phyloP scores from a whole-genome alignment of 768 basidiomycete species.

The Agrocybe chaxingu region DNA sequence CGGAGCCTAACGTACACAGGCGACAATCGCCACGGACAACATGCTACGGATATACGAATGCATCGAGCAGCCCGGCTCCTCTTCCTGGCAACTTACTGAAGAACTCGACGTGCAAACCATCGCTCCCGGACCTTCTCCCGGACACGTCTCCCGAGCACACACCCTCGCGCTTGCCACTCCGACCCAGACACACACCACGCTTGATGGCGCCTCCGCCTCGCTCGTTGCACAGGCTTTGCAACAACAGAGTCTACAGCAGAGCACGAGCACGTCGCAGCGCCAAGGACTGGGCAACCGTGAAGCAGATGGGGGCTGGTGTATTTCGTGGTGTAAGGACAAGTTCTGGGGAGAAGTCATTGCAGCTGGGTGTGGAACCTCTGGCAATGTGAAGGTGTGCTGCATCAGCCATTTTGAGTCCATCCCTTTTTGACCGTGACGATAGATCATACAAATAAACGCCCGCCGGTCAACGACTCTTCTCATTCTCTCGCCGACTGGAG shows the following conservation, averaged over 20 bases:
- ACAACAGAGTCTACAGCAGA: constrained; percentile 20
- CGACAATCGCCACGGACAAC: constrained; percentile 86
- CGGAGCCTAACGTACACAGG: constrained; percentile 41
- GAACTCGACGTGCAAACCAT: constrained; percentile 72
- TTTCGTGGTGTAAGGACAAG: constrained; percentile 94
- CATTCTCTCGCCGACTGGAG: constrained; percentile 30
- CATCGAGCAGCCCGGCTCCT: constrained; percentile 68
- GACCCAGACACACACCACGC: constrained; percentile 55
- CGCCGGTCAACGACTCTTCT: constrained; percentile 66
- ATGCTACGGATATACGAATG: constrained; percentile 88
- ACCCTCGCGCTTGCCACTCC: constrained; percentile 68
- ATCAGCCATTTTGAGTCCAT: background rate
- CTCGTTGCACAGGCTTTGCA: constrained; percentile 59
- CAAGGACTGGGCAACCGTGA: constrained; percentile 62
- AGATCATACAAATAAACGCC: constrained; percentile 77
- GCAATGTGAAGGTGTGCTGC: constrained; percentile 66
- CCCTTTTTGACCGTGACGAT: background rate
- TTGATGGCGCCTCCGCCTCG: constrained; percentile 56
- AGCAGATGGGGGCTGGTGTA: constrained; percentile 88
- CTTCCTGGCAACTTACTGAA: constrained; percentile 73
- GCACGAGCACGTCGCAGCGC: constrained; percentile 21
- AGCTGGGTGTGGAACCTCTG: constrained; percentile 66
- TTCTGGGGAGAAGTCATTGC: constrained; percentile 95
- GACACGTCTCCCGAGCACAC: constrained; percentile 41
- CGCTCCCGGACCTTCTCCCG: constrained; percentile 39